phyloP scores from a whole-genome alignment of 495 filamentous ascomycete species.

The Penicillium ochrochloron region DNA sequence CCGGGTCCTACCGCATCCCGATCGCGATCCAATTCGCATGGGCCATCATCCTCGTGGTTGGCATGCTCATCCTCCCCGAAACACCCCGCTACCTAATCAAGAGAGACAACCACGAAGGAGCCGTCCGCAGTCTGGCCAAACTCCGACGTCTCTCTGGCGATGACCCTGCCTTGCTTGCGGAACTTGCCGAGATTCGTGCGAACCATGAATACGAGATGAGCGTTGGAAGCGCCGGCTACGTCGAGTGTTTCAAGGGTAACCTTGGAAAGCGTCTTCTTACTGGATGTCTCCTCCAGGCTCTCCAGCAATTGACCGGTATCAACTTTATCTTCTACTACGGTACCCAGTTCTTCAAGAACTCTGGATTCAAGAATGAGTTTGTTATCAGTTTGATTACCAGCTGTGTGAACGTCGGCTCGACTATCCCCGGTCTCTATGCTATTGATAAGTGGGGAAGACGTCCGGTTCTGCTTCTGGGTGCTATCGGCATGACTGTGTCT shows the following conservation, averaged over 20 bases:
- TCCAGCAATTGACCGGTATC: conserved; percentile 74
- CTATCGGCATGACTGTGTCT: conserved; percentile 66
- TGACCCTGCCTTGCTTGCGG: conserved; percentile 62
- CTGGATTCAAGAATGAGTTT: conserved; percentile 64
- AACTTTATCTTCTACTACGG: conserved; percentile 81
- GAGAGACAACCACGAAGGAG: conserved; percentile 62
- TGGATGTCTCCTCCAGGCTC: conserved; percentile 70
- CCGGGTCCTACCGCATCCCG: conserved; percentile 72
- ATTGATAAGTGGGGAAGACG: conserved; percentile 72
- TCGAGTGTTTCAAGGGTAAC: conserved; percentile 25
- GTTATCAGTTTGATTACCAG: conserved; percentile 66
- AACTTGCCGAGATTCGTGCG: conserved; percentile 73
- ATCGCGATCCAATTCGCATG: conserved; percentile 78
- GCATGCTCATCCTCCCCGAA: conserved; percentile 78
- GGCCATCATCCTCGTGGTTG: conserved; percentile 70
- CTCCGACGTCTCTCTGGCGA: conserved; percentile 67
- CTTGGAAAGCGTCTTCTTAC: conserved; percentile 68
- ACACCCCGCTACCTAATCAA: conserved; percentile 80
- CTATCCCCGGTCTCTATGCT: conserved; percentile 66
- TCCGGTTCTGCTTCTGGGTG: conserved; percentile 67
- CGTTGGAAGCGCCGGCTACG: conserved; percentile 37
- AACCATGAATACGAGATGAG: conserved; percentile 78
- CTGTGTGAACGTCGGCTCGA: conserved; percentile 67
- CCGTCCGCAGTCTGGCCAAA: conserved; percentile 61
- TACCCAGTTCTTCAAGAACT: conserved; percentile 65